phyloP scores from a whole-genome alignment of 441 rosid species.

The Arabidopsis lyrata region DNA sequence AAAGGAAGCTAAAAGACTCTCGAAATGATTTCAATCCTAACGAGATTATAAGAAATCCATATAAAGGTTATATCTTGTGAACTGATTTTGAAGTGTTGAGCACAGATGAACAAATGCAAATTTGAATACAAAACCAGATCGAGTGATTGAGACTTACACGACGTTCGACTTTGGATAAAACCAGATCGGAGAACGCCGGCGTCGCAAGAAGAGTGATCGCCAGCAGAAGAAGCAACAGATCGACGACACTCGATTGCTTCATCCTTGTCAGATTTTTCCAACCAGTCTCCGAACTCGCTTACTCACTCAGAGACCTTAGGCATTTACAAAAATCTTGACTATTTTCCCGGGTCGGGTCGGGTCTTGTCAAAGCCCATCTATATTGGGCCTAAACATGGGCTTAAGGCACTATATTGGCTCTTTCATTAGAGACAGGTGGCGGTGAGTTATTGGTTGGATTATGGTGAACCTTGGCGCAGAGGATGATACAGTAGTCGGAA shows the following conservation, averaged over 20 bases:
- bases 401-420: background rate
- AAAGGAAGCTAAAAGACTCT: conserved; percentile 6
- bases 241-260: conserved; percentile 52
- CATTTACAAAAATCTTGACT: background rate
- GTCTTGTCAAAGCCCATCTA: background rate
- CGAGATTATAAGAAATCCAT: conserved; percentile 1
- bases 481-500: conserved; percentile 8
- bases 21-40: background rate
- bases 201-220: conserved; percentile 53
- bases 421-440: conserved; percentile 1
- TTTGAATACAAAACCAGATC: conserved; percentile 22
- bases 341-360: conserved; percentile 42
- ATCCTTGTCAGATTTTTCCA: conserved; percentile 33
- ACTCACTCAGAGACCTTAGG: conserved; percentile 12
- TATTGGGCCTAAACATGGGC: conserved; percentile 7
- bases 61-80: background rate
- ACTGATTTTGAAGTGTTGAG: background rate
- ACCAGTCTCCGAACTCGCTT: conserved; percentile 34
- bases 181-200: conserved; percentile 77
- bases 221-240: conserved; percentile 50
- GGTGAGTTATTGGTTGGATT: conserved; percentile 1
- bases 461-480: conserved; percentile 27
- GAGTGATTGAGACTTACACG: conserved; percentile 65
- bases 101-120: conserved; percentile 25
- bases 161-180: conserved; percentile 89